Evolutionary conservation across 176 grass and related monocot genomes (phyloP), one percentile per base, ranked within the genome.

Genomic region (Carex kokanica): DNA sequence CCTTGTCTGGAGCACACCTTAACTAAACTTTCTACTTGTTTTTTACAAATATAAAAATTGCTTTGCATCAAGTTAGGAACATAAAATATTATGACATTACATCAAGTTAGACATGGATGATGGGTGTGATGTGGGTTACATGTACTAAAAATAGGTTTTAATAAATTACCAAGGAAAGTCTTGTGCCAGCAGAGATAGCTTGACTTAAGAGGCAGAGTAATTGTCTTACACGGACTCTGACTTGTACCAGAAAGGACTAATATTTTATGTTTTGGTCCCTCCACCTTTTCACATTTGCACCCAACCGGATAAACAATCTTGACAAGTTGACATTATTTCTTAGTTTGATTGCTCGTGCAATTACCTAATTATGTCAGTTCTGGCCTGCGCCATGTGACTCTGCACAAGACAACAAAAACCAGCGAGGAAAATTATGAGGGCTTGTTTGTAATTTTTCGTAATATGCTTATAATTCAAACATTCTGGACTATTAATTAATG

Each of bases 351-450:
- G 25, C 51, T 52, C 56, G 51, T 56, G 9, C 14, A 78, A 78
- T 78, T 56, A 78, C 73, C 73, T 77, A 77, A 56, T 77, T 14
- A 55, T 51, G 23, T 77, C 73, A 31, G 21, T 54, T 77, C 36
- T 38, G 36, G 36, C 36, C 13, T 32, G 6, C 4, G 25, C 14
- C 73, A 77, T 77, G 49, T 77, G 49, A 55, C 14, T 41, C 49
- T 77, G 51, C 49, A 55, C 49, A 77, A 77, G 14, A 6, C 14
- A 77, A 32, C 73, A 77, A 77, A 17, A 17, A 55, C 24, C 24
- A 77, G 23, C 49, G 24, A 29, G 73, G 24, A 77, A 54, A 77
- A 31, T 29, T 70, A 55, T 24, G 15, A 5, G 49, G 24, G 14
- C 13, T 55, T 4, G 0, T 38, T 41, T 70, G 7, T n/a, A 43